Evolutionary conservation across 1,284 basidiomycete genomes (phyloP).

Genomic region (Amylostereum areolatum): DNA sequence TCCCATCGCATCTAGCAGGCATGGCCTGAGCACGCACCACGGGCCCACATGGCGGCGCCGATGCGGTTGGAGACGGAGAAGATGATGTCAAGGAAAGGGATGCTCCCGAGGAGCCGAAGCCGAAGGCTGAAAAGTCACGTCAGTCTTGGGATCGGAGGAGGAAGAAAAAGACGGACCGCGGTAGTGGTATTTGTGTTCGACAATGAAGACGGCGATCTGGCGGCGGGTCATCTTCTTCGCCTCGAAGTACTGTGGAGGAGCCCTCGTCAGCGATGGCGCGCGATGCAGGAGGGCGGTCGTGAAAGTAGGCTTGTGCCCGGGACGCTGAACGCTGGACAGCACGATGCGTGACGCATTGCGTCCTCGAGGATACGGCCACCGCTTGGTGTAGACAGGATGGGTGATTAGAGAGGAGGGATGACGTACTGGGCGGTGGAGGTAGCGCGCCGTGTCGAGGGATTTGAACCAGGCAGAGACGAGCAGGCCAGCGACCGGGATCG

Average conservation of each 20-base stretch:
- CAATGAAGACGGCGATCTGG: conserved; percentile 70
- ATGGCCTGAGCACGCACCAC: conserved; percentile 47
- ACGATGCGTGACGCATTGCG: not conserved
- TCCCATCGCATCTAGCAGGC: too few relatives aligned
- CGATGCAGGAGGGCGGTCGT: not conserved
- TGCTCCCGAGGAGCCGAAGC: conserved; percentile 69
- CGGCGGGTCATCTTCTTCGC: conserved; percentile 72
- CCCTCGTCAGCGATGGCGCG: conserved; percentile 6
- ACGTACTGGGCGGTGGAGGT: conserved; percentile 64
- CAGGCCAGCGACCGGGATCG: conserved; percentile 69
- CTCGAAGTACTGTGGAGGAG: conserved; percentile 60
- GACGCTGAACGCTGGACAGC: too few relatives aligned
- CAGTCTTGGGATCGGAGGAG: not conserved
- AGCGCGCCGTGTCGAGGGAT: conserved; percentile 61
- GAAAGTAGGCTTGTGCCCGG: too few relatives aligned
- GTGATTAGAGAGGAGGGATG: not conserved
- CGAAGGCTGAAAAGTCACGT: conserved; percentile 60
- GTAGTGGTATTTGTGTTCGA: conserved; percentile 86
- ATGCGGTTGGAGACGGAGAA: conserved; percentile 83
- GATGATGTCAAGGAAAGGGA: conserved; percentile 73
- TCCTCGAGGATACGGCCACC: not conserved
- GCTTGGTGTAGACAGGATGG: too few relatives aligned
- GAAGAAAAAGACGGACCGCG: conserved; percentile 40
- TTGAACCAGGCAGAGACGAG: conserved; percentile 61
- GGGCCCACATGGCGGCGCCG: conserved; percentile 89